Evolutionary conservation across 371 early-diverging fungal species (phyloP).

Genomic region (Basidiobolus meristosporus): DNA sequence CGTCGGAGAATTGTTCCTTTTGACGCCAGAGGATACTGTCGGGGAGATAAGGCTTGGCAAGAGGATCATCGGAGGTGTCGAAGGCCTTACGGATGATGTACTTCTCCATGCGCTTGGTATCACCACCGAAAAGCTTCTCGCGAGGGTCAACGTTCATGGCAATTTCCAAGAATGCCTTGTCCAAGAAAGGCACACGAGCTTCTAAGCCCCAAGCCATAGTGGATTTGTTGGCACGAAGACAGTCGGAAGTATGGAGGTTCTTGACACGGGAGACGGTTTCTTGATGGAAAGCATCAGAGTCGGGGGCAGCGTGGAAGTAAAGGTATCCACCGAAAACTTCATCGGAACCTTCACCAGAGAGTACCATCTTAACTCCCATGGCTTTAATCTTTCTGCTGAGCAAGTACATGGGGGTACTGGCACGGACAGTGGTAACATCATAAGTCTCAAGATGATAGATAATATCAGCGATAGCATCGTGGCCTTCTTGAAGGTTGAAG

Average conservation of each 20-base stretch:
- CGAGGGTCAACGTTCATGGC: constrained; percentile 69
- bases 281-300: constrained; percentile 53
- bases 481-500: constrained; percentile 85
- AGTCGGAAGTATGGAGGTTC: constrained; percentile 87
- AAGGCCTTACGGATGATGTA: constrained; percentile 71
- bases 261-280: constrained; percentile 81
- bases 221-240: constrained; percentile 91
- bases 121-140: constrained; percentile 48
- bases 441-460: constrained; percentile 93
- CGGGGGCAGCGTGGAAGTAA: constrained; percentile 91
- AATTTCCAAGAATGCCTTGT: constrained; percentile 69
- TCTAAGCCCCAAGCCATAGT: constrained; percentile 98
- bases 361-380: constrained; percentile 96
- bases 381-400: constrained; percentile 90
- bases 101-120: constrained; percentile 65
- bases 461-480: constrained; percentile 87
- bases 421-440: constrained; percentile 97
- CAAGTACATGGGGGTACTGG: constrained; percentile 93
- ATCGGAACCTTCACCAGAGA: constrained; percentile 89
- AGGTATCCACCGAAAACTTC: constrained; percentile 95
- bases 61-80: constrained; percentile 26
- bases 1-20: constrained; percentile 96
- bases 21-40: constrained; percentile 86
- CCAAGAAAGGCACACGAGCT: constrained; percentile 92
- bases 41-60: constrained; percentile 61